phyloP scores from a whole-genome alignment of 148 eudicot genomes.

The Vaccinium macrocarpon region DNA sequence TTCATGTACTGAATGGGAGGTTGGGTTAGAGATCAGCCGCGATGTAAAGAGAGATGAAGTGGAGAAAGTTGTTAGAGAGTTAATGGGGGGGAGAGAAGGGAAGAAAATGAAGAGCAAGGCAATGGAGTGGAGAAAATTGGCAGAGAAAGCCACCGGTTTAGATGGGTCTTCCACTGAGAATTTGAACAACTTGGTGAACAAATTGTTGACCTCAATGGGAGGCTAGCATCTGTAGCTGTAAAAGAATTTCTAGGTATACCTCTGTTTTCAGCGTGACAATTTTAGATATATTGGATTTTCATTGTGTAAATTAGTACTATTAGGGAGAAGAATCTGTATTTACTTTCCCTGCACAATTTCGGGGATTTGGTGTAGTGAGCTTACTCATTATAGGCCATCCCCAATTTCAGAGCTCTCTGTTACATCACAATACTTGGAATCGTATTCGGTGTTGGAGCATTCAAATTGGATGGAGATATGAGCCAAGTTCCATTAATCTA shows the following conservation, averaged over 20 bases:
- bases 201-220: not conserved
- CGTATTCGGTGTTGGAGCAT: not conserved
- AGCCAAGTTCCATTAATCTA: too few relatives aligned
- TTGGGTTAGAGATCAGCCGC: not conserved
- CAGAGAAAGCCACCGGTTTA: not conserved
- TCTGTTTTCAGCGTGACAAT: not conserved
- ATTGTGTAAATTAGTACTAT: not conserved
- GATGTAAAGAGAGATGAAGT: not conserved
- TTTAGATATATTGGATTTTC: not conserved
- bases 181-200: conserved; percentile 13
- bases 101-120: conserved; percentile 12
- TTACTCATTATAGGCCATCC: too few relatives aligned
- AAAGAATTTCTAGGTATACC: not conserved
- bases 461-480: not conserved
- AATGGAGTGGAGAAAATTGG: not conserved
- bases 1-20: not conserved
- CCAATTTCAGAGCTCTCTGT: not conserved
- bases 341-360: too few relatives aligned
- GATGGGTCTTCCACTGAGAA: conserved; percentile 7
- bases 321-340: too few relatives aligned
- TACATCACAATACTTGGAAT: not conserved
- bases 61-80: not conserved
- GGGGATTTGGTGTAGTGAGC: too few relatives aligned
- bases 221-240: not conserved
- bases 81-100: conserved; percentile 5